These are phyloP conservation scores for Diaporthe nobilis DNA, from an alignment of 2,329 filamentous ascomycete species.

Conservation along the genomic window DNA sequence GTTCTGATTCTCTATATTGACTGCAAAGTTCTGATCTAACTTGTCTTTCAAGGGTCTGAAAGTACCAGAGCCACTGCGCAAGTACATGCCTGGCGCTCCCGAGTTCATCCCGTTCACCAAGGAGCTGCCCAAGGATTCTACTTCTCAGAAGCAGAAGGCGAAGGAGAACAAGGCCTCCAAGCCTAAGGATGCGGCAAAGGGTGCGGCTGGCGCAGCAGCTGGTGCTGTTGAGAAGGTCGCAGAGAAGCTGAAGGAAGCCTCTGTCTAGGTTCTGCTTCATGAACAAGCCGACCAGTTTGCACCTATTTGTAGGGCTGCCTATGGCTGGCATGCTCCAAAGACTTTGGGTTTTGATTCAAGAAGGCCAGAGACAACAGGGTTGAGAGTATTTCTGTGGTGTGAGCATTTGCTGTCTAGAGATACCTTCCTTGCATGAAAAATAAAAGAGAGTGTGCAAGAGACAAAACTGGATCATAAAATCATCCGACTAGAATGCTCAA, in stretches of 20 bases:
- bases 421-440: slow-evolving; percentile 26
- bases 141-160: slow-evolving; percentile 44
- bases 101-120: slow-evolving; percentile 92
- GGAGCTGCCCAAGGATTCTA: slow-evolving; percentile 81
- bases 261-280: slow-evolving; percentile 43
- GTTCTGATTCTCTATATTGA: slow-evolving; percentile 48
- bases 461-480: not conserved
- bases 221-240: slow-evolving; percentile 46
- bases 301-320: slow-evolving; percentile 14
- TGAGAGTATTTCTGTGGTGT: not conserved
- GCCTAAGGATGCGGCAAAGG: slow-evolving; percentile 44
- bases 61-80: slow-evolving; percentile 86
- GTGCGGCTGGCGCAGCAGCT: slow-evolving; percentile 40
- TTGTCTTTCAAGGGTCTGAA: slow-evolving; percentile 71
- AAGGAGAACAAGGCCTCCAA: slow-evolving; percentile 46
- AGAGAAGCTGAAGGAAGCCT: slow-evolving; percentile 49
- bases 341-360: not conserved
- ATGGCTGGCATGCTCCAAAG: not conserved
- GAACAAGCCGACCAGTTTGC: not conserved
- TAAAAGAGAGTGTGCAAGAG: not conserved
- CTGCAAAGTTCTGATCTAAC: slow-evolving; percentile 30
- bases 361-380: not conserved
- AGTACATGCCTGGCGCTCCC: slow-evolving; percentile 90
- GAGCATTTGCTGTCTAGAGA: slow-evolving; percentile 27
- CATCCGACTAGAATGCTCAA: not conserved